phyloP scores from a whole-genome alignment of 805 yeast species.

The Cyberlindnera mrakii region DNA sequence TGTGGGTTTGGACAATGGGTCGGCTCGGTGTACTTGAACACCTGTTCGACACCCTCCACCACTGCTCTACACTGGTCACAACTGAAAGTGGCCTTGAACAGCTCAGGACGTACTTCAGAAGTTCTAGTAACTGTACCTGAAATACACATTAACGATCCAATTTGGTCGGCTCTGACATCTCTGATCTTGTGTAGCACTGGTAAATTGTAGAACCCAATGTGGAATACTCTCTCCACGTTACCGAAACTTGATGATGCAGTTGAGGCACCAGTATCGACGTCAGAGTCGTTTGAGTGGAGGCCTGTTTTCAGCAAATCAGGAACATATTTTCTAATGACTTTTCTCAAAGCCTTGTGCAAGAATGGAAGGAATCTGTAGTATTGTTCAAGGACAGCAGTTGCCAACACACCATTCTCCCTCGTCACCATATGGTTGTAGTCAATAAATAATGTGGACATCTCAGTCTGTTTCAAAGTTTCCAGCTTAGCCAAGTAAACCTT shows the following conservation, averaged over 20 bases:
- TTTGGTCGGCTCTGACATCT: conserved; percentile 82
- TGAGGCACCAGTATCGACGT: conserved; percentile 26
- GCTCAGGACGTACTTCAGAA: conserved; percentile 93
- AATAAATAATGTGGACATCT: conserved; percentile 71
- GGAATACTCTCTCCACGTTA: conserved; percentile 70
- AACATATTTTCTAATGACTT: conserved; percentile 65
- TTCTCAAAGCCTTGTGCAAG: conserved; percentile 65
- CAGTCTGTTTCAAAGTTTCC: conserved; percentile 71
- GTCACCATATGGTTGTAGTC: conserved; percentile 75
- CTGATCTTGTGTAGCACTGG: conserved; percentile 81
- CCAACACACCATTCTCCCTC: conserved; percentile 80
- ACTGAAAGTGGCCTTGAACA: conserved; percentile 77
- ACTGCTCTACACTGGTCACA: conserved; percentile 85
- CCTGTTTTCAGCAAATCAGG: conserved; percentile 59
- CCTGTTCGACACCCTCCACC: conserved; percentile 86
- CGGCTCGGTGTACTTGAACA: conserved; percentile 91
- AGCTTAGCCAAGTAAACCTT: conserved; percentile 72
- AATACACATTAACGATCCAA: conserved; percentile 78
- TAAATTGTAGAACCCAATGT: conserved; percentile 80
- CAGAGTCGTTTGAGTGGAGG: conserved; percentile 17
- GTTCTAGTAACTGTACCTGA: conserved; percentile 96
- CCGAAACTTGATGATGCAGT: conserved; percentile 37
- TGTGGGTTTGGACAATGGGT: conserved; percentile 83
- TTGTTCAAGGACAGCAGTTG: conserved; percentile 84
- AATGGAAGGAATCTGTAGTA: conserved; percentile 91